Base-by-base conservation (phyloP, 2,329 filamentous ascomycete genomes). In the Cladosporium oxysporum region DNA sequence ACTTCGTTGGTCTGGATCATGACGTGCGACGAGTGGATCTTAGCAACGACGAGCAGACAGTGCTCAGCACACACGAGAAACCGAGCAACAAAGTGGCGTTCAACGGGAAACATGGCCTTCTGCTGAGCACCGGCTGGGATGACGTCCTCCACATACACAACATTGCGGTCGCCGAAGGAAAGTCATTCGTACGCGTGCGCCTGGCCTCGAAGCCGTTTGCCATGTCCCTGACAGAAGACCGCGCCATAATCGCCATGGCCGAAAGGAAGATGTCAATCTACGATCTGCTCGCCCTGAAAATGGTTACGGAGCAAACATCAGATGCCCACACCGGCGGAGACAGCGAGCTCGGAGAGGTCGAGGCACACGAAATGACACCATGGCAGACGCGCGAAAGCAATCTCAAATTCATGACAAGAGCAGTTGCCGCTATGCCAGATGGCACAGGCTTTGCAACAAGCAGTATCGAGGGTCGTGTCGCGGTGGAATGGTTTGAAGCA, bases 401-500 rank as follows among this genome's bases (percentile, higher is more conserved):
- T 29, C 85, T 99, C 75, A 96, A 97, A 78, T 99, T 97, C 80
- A 92, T 97, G 83, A 98, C 94, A 1, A 88, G 95, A 67, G 91
- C 92, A 21, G 91, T 98, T 0, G 89, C 93, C 18, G 97, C 94
- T 78, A 98, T 99, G 95, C 94, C 95, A 16, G 93, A 95, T 73
- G 95, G 97, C 71, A 91, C 90, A 12, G 95, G 95, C 5, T 99
- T 98, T 77, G 93, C 94, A 11, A 94, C 91, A 1, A 92, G 88
- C 66, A 93, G 90, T 73, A 99, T 99, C 73, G 95, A 99, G 77
- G 95, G 95, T 5, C 89, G 95, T 72, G 93, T 99, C 1, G 94
- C 93, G 0, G 95, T 99, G 0, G 95, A 99, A 79, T 98, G 93
- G 92, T 98, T 99, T 77, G 95, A 98, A 76, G 91, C 95, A 50